A percentile compares a stretch with the other conserved stretches of the same genome.
These are phyloP conservation scores for Cymbidium sinense DNA, from an alignment of 106 monocot species.

Conservation along the genomic window DNA sequence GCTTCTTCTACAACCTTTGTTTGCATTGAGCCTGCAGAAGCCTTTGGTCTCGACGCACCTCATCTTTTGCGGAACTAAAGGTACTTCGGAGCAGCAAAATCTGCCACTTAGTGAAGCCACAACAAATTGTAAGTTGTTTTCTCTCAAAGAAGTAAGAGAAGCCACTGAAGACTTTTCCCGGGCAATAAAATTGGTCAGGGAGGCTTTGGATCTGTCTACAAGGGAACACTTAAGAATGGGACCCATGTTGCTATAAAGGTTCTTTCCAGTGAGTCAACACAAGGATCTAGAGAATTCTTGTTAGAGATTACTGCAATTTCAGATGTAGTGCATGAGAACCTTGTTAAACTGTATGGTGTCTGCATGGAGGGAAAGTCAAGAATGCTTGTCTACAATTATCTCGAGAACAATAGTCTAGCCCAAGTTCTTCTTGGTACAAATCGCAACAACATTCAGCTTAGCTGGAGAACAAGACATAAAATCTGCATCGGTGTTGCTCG, in stretches of 20 bases:
- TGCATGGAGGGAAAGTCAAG: slow-evolving; percentile 54
- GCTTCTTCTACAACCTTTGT: too few species aligned
- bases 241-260: slow-evolving; percentile 56
- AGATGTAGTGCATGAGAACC: slow-evolving; percentile 61
- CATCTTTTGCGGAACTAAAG: background rate
- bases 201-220: slow-evolving; percentile 70
- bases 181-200: slow-evolving; percentile 65
- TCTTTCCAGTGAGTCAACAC: slow-evolving; percentile 54
- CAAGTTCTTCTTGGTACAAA: slow-evolving; percentile 73
- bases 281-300: slow-evolving; percentile 64
- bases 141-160: slow-evolving; percentile 49
- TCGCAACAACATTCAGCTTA: slow-evolving; percentile 18
- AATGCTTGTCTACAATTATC: slow-evolving; percentile 67
- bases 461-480: slow-evolving; percentile 16
- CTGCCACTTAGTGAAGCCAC: slow-evolving; percentile 5
- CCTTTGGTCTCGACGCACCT: slow-evolving; percentile 55
- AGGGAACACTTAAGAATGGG: slow-evolving; percentile 69
- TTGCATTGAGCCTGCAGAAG: slow-evolving; percentile 55
- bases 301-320: slow-evolving; percentile 57
- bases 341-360: slow-evolving; percentile 54
- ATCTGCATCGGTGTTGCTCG: slow-evolving; percentile 23
- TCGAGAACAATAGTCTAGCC: slow-evolving; percentile 77
- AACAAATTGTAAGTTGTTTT: slow-evolving; percentile 29
- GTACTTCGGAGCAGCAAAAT: background rate
- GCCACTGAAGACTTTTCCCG: slow-evolving; percentile 47